Evolutionary conservation across 78 protist species (phyloP).

Genomic region (Dictyostelium firmibasis): DNA sequence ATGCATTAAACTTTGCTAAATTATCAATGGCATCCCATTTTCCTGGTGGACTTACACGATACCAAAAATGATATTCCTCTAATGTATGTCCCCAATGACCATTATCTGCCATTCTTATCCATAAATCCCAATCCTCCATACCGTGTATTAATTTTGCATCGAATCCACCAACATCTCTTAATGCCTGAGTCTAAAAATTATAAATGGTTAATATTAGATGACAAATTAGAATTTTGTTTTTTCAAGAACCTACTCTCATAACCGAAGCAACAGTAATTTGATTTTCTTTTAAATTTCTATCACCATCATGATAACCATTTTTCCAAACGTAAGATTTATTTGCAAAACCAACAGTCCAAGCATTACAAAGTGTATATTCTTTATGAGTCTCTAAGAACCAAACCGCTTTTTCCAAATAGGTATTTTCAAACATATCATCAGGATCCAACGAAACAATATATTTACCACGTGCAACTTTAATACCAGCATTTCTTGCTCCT

Average conservation of each 20-base stretch:
- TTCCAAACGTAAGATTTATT: conserved; percentile 46
- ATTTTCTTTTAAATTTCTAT: conserved; percentile 58
- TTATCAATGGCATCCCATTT: conserved; percentile 56
- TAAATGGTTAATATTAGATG: too few species aligned
- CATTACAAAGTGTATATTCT: conserved; percentile 28
- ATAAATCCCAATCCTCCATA: conserved; percentile 78
- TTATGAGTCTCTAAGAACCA: conserved; percentile 66
- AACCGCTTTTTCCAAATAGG: conserved; percentile 69
- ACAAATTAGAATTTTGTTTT: too few species aligned
- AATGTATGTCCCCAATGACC: conserved; percentile 73
- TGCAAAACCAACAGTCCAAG: conserved; percentile 66
- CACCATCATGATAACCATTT: conserved; percentile 72
- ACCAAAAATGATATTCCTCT: conserved; percentile 66
- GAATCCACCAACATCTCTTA: conserved; percentile 57
- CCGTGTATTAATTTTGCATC: conserved; percentile 26
- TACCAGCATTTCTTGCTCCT: conserved; percentile 69
- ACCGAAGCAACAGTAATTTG: conserved; percentile 56
- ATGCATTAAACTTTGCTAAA: conserved; percentile 32
- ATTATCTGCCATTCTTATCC: conserved; percentile 73
- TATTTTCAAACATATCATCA: conserved; percentile 64
- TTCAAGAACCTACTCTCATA: conserved; percentile 26
- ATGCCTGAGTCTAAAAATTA: conserved; percentile 31
- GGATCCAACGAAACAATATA: conserved; percentile 50
- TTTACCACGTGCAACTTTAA: conserved; percentile 30
- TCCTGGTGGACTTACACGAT: conserved; percentile 68